Evolutionary conservation across 768 basidiomycete species (phyloP), one percentile per base, ranked within the genome.

Genomic region (Imleria badia): DNA sequence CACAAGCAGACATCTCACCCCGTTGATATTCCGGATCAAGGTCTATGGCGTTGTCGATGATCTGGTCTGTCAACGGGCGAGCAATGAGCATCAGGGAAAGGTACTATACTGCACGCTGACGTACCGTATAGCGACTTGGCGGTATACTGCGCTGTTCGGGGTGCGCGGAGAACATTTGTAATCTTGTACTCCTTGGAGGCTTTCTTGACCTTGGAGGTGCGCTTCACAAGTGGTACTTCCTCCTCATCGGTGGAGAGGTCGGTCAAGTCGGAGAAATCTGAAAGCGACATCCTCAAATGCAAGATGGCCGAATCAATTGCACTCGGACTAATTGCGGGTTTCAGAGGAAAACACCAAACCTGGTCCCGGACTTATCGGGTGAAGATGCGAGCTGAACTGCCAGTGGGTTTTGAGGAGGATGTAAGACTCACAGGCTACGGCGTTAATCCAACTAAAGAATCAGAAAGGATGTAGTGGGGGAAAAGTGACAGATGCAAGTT

Each of bases 21-120:
- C 85, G 74, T 60, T 87, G 85, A 64, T 87, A 87, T 55, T 85
- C 83, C 0, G 85, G 85, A 54, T 87, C 75, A 9, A 87, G 72
- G 51, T 85, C 76, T 40, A 87, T 78, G 11, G 64, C 59, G 6
- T 70, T 74, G 6, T 78, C 67, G 4, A 73, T 60, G 30, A 85
- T 76, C 58, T 79, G 76, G 48, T 78, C 85, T 86, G 54, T 22
- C 14, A 11, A 36, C 3, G 17, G 23, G 38, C 1, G 35, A 41
- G 20, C 11, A 34, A 30, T 45, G 39, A 48, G 48, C 48, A 29
- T 43, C 19, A 36, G 19, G 19, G 47, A 48, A 33, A 14, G 12
- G 35, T 22, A 41, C 6, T 44, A 2, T 38, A 31, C 3, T 30
- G n/a, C 15, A 40, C 26, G 9, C 33, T 22, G 17, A 53, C 70